These are phyloP conservation scores for Fusarium sp. DNA, from an alignment of 2,329 filamentous ascomycete genomes.

Conservation along the genomic window DNA sequence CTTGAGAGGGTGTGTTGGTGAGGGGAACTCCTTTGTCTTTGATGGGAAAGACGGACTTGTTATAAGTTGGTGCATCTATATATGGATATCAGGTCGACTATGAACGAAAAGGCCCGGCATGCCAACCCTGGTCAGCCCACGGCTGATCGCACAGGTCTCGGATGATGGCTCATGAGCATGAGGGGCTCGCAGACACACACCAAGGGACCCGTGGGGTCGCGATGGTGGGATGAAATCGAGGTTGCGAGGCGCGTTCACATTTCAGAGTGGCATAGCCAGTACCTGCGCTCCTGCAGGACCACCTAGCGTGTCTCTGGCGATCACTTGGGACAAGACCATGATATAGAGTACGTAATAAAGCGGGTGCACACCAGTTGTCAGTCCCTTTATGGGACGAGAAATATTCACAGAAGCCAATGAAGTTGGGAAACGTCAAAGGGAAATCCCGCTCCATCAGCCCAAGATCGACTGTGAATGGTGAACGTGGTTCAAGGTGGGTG, in stretches of 20 bases:
- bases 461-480: slow-evolving; percentile 18
- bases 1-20: slow-evolving; percentile 19
- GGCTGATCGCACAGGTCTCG: slow-evolving; percentile 27
- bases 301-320: slow-evolving; percentile 31
- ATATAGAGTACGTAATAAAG: slow-evolving; percentile 39
- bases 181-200: slow-evolving; percentile 20
- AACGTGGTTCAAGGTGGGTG: slow-evolving; percentile 12
- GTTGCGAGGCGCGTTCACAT: slow-evolving; percentile 34
- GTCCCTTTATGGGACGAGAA: slow-evolving; percentile 24
- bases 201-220: slow-evolving; percentile 20
- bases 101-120: slow-evolving; percentile 23
- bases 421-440: slow-evolving; percentile 18
- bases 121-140: slow-evolving; percentile 22
- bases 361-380: slow-evolving; percentile 35
- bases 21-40: slow-evolving; percentile 22
- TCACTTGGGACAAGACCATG: slow-evolving; percentile 28
- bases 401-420: slow-evolving; percentile 23
- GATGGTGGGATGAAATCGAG: slow-evolving; percentile 41
- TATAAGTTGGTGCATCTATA: slow-evolving; percentile 30
- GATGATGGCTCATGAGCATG: slow-evolving; percentile 20
- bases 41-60: slow-evolving; percentile 31
- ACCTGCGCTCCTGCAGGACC: slow-evolving; percentile 33
- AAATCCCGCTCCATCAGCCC: slow-evolving; percentile 20
- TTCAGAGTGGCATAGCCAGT: slow-evolving; percentile 40
- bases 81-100: slow-evolving; percentile 16